Evolutionary conservation across 495 filamentous ascomycete genomes (phyloP).

Genomic region (Neurospora sp.): DNA sequence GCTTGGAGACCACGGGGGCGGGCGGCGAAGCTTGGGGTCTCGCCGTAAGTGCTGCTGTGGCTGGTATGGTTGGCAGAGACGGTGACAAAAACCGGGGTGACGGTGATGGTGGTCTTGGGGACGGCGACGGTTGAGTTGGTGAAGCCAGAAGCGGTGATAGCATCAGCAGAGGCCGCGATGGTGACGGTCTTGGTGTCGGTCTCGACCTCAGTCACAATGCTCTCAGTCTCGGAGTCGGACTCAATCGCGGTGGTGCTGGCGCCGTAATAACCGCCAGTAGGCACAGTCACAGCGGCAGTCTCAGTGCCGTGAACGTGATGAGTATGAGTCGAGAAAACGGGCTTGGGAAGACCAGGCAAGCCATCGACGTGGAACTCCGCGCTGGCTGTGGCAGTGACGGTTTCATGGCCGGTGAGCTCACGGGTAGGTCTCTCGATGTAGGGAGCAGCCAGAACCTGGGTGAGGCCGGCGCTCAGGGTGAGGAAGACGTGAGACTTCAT

Average conservation of each 20-base stretch:
- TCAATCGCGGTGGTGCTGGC: background rate
- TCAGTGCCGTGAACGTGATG: background rate
- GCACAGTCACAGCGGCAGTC: background rate
- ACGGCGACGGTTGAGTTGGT: background rate
- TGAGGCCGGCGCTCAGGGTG: background rate
- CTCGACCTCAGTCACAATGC: background rate
- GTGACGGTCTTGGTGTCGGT: background rate
- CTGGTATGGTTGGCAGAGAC: background rate
- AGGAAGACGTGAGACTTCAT: background rate
- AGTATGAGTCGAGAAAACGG: background rate
- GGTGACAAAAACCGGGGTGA: background rate
- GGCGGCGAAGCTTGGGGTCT: background rate
- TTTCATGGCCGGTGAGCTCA: background rate
- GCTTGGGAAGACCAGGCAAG: background rate
- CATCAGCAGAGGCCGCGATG: background rate
- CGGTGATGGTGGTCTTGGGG: background rate
- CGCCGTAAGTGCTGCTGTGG: background rate
- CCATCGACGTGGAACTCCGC: background rate
- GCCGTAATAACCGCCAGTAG: background rate
- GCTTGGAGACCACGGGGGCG: background rate
- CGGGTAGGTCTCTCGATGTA: background rate
- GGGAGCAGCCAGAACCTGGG: background rate
- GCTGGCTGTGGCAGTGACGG: background rate
- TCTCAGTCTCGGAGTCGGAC: background rate
- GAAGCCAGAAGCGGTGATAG: background rate